A percentile compares a stretch with the other conserved stretches of the same genome.
These are phyloP conservation scores for Termitomyces sp. DNA, from an alignment of 768 basidiomycete genomes.

Conservation along the genomic window DNA sequence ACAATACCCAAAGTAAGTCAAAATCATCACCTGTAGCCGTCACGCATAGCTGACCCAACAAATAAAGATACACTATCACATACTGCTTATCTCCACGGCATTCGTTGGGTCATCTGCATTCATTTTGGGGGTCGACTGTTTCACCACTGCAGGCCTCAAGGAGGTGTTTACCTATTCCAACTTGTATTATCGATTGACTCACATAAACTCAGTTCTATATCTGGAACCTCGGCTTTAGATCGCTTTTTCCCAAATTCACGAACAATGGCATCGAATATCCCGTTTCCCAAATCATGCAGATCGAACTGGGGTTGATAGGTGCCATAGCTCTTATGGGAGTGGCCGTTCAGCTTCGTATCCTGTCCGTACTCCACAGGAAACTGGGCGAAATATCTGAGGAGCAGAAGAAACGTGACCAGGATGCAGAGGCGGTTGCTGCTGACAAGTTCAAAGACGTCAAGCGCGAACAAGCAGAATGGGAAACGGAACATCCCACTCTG, in stretches of 20 bases:
- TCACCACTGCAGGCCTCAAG: constrained; percentile 86
- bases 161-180: constrained; percentile 49
- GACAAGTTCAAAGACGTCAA: constrained; percentile 58
- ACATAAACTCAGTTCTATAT: constrained; percentile 70
- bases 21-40: constrained; percentile 2
- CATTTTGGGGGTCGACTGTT: constrained; percentile 92
- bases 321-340: constrained; percentile 83
- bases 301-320: constrained; percentile 85
- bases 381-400: constrained; percentile 76
- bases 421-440: constrained; percentile 71
- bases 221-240: constrained; percentile 87
- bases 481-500: constrained; percentile 71
- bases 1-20: constrained; percentile 65
- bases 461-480: constrained; percentile 80
- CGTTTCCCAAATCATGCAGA: constrained; percentile 86
- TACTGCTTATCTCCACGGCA: constrained; percentile 82
- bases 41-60: constrained; percentile 7
- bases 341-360: constrained; percentile 85
- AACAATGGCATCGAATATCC: constrained; percentile 69
- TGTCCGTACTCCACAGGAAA: constrained; percentile 74
- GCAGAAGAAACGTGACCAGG: constrained; percentile 64
- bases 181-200: neutral
- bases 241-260: constrained; percentile 74
- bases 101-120: constrained; percentile 88
- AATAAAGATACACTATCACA: constrained; percentile 70